Evolutionary conservation across 225 moss, liverwort and hornwort species (phyloP), one percentile per base, ranked within the genome.

Genomic region (Rhytidiadelphus loreus): DNA sequence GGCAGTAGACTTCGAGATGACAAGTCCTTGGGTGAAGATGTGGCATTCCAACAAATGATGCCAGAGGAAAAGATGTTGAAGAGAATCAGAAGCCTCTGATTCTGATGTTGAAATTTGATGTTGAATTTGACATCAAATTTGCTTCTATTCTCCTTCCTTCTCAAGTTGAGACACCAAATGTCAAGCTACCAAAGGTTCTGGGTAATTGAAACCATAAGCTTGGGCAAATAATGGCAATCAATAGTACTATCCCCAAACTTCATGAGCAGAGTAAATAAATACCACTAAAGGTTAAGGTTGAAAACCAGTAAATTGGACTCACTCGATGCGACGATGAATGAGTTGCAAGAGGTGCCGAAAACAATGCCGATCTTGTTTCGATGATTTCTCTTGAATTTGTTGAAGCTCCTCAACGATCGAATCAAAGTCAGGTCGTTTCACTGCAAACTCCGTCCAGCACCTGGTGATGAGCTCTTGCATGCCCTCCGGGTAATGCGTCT

Each of bases 401-500:
- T 86, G 88, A 35, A 94, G 88, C 70, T 90, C 79, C 59, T 84
- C 80, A 4, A 94, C 62, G 39, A 94, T 85, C 19, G 76, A 37
- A 9, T 92, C 91, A 28, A 94, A 94, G 10, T 56, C 58, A 1
- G 94, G 94, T 28, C 94, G 91, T 65, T 94, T 93, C 48, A 85
- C 77, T 5, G 92, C 84, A 43, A 89, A 90, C 64, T 92, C 92
- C 9, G 79, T 52, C 94, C 94, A 94, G 88, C 92, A 94, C 20
- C 60, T 77, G 18, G 5, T 77, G 65, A 94, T 94, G 8, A 94
- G 87, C 88, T 90, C 58, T 35, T 19, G 81, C 94, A 98, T 88
- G 39, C 94, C 95, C 8, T 91, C 89, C 19, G 96, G 96, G 83
- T 96, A 96, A 22, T 85, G 73, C 4, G 82, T 91, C 89, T 93